Base-by-base conservation (phyloP, 805 yeast genomes). In the Wickerhamomyces bovis region DNA sequence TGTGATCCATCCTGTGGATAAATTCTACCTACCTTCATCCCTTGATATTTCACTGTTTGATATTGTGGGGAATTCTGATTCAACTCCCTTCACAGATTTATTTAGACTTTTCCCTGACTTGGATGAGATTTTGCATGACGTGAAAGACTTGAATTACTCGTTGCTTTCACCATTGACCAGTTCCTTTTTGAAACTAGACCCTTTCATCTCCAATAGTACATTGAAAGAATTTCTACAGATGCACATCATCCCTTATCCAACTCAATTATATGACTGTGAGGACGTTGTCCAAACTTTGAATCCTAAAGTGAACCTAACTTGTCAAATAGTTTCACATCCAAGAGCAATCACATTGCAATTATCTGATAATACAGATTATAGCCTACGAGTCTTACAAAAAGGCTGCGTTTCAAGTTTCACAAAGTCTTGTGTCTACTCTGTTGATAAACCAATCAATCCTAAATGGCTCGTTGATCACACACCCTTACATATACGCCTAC, bases 141-240 rank as follows among this genome's bases (percentile, higher is more conserved):
- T 60, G 68, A 2, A 60, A 69, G 21, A 65, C 61, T 23, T 63
- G 69, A 42, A 52, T 4, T 73, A 70, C 60, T 86, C 97, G 0
- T 62, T 89, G n/a, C 63, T 90, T 22, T 75, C 89, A 0, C 97
- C 98, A 1, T 73, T 83, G 0, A 66, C 77, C 3, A 72, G 73
- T 16, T 78, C 89, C 0, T 61, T 89, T 48, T 54, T 60, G 10
- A 66, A 78, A 72, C 31, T 83, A 78, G 53, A 72, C 76, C 44
- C 73, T 78, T 23, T 56, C 66, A 6, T 65, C 65, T 26, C 68
- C 69, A 40, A 61, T 65, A 1, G 68, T 71, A 51, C 60, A 16
- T 62, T 88, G 28, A 70, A 70, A 38, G 73, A 77, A 13, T 76
- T 89, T 48, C 66, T 87, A 35, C 75, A 73, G 43, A 66, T 87